Base-by-base conservation (phyloP, 768 basidiomycete genomes). In the Suillus paluster region DNA sequence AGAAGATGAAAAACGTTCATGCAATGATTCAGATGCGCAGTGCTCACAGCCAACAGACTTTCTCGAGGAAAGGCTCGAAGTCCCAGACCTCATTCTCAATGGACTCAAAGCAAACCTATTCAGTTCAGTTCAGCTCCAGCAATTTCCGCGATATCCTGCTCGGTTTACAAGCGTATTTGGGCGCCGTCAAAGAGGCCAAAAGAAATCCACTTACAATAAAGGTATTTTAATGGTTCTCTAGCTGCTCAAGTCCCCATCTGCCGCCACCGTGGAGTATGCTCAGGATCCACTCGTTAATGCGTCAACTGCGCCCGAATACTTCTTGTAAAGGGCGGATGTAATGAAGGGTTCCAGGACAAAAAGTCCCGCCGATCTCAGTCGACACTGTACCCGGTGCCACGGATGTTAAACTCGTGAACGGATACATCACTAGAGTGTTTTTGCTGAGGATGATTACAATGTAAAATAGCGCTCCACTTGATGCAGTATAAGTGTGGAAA, bases 71-170 rank as follows among this genome's bases (percentile, higher is more conserved):
- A 8, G 94, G 92, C 72, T 95, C 94, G 33, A 83, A 84, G 23
- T 79, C 75, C 80, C 86, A 86, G 46, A 10, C n/a, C n/a, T n/a
- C n/a, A n/a, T 84, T 87, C 66, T 92, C 90, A 67, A 95, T 87
- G 89, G 85, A 44, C 95, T 82, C n/a, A n/a, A 1, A 92, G 91
- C 44, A 95, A 76, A 3, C 92, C 83, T 55, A 95, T 76, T 82
- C 89, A 95, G 76, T 93, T 94, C 56, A 95, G 76, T 4, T 94
- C 95, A 27, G 91, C 93, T 46, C 86, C 89, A 50, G 94, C 93
- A 63, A 97, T 96, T 71, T 88, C 79, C 42, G 94, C 94, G 63
- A 96, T 87, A 77, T 96, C 95, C 77, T 91, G 78, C 71, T 95
- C 93, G 59, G 91, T 95, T 91, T 95, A 39, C 15, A 54, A 38